Evolutionary conservation across 2,329 filamentous ascomycete species (phyloP).

Genomic region (Sphaerulina vaccinii): DNA sequence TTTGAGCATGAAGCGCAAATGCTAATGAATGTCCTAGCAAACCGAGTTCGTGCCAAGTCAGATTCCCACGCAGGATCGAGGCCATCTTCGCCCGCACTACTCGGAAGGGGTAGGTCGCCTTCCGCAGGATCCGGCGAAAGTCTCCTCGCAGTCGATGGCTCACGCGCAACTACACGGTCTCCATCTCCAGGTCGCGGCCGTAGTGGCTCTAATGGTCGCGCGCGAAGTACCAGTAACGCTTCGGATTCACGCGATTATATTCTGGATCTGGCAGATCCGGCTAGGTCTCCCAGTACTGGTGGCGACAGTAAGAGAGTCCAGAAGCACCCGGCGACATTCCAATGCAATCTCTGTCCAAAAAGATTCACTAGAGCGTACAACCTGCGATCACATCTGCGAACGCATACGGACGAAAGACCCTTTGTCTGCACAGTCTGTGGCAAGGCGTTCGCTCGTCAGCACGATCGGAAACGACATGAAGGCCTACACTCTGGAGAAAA

Average conservation of each 20-base stretch:
- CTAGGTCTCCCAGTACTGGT: constrained; percentile 68
- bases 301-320: constrained; percentile 75
- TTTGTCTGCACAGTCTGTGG: constrained; percentile 97
- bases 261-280: constrained; percentile 85
- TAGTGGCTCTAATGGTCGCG: constrained; percentile 39
- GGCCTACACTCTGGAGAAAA: constrained; percentile 95
- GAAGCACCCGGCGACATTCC: constrained; percentile 96
- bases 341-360: constrained; percentile 90
- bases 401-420: constrained; percentile 93
- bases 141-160: constrained; percentile 45
- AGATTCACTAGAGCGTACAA: constrained; percentile 97
- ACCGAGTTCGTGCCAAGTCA: constrained; percentile 59
- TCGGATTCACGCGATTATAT: constrained; percentile 70
- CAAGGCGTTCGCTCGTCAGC: constrained; percentile 95
- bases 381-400: constrained; percentile 87
- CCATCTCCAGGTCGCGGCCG: constrained; percentile 41
- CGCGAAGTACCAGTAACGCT: constrained; percentile 52
- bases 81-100: constrained; percentile 42
- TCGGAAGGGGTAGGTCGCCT: constrained; percentile 37
- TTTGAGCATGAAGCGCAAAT: background rate
- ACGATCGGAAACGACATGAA: constrained; percentile 96
- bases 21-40: constrained; percentile 24
- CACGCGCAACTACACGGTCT: constrained; percentile 42
- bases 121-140: constrained; percentile 36
- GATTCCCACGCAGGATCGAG: constrained; percentile 56